A percentile compares a stretch with the other conserved stretches of the same genome.
Conservation (phyloP, 768 basidiomycete species). For the Boletus speciosus region DNA sequence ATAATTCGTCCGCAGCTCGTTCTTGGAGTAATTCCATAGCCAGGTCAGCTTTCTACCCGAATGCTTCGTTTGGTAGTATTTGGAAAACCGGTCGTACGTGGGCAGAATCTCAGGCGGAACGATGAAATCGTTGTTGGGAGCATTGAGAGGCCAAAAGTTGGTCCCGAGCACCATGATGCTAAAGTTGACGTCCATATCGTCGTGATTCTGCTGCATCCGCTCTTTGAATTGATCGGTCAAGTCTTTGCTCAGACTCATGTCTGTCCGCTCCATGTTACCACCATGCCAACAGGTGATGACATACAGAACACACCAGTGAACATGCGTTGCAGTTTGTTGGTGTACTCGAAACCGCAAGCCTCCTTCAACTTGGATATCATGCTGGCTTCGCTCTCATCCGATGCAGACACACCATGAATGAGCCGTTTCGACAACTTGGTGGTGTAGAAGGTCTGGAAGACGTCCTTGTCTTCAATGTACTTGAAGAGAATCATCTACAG, state of each 20-base stretch:
- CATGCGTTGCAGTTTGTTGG: slow-evolving; percentile 94
- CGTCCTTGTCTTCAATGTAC: slow-evolving; percentile 98
- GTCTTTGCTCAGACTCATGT: slow-evolving; percentile 94
- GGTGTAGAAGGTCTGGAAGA: slow-evolving; percentile 97
- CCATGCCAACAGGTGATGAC: background rate
- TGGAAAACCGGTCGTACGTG: slow-evolving; percentile 87
- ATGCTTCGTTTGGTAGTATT: slow-evolving; percentile 92
- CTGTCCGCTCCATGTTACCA: slow-evolving; percentile 39
- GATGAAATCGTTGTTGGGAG: slow-evolving; percentile 80
- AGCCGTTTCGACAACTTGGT: slow-evolving; percentile 92
- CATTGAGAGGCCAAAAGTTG: slow-evolving; percentile 91
- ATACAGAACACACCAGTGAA: slow-evolving; percentile 68
- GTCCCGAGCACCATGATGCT: slow-evolving; percentile 91
- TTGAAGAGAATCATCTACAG: slow-evolving; percentile 94
- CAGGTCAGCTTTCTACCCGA: slow-evolving; percentile 94
- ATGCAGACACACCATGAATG: slow-evolving; percentile 86
- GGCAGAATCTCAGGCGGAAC: slow-evolving; percentile 85
- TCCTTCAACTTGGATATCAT: slow-evolving; percentile 99
- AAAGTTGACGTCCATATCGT: slow-evolving; percentile 87
- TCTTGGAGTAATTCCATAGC: slow-evolving; percentile 98
- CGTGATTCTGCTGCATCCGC: slow-evolving; percentile 82
- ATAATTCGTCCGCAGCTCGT: slow-evolving; percentile 92
- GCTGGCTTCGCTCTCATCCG: slow-evolving; percentile 93
- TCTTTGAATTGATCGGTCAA: slow-evolving; percentile 93
- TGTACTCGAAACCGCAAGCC: slow-evolving; percentile 95